These are phyloP conservation scores for Fusarium foetens DNA, from an alignment of 2,329 filamentous ascomycete species.

Conservation along the genomic window DNA sequence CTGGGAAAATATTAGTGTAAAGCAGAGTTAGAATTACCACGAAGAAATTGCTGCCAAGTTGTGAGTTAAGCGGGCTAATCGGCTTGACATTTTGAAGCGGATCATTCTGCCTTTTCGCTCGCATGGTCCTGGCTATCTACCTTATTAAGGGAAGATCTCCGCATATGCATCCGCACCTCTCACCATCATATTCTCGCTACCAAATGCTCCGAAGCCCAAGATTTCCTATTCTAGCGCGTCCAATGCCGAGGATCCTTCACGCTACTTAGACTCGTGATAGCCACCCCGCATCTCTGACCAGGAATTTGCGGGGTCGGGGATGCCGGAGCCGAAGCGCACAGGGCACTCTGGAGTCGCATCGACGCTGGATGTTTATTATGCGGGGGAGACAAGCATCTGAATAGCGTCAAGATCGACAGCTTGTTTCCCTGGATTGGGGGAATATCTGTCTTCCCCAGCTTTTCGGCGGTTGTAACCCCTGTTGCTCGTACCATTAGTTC, in stretches of 20 bases:
- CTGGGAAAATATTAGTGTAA: rapidly evolving
- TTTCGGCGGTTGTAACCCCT: not conserved
- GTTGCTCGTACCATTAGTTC: not conserved
- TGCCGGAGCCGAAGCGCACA: conserved; percentile 11
- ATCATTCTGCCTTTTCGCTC: not conserved
- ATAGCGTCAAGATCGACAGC: conserved; percentile 6
- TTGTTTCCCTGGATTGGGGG: not conserved
- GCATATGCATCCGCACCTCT: not conserved
- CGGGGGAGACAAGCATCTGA: not conserved
- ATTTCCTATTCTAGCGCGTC: not conserved
- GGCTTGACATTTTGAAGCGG: not conserved
- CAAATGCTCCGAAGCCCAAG: not conserved
- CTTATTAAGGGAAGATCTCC: not conserved
- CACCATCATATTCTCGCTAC: not conserved
- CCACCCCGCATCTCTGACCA: not conserved
- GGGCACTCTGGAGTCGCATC: not conserved
- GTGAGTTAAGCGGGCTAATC: conserved; percentile 1
- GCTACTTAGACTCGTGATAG: not conserved
- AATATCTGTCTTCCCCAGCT: not conserved
- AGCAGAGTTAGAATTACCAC: rapidly evolving
- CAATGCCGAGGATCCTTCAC: conserved; percentile 3
- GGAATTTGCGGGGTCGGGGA: conserved; percentile 7
- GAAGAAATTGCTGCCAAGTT: no score
- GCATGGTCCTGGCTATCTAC: rapidly evolving
- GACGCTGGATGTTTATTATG: not conserved